phyloP scores from a whole-genome alignment of 2,329 filamentous ascomycete species.

The Cercospora berteroae region DNA sequence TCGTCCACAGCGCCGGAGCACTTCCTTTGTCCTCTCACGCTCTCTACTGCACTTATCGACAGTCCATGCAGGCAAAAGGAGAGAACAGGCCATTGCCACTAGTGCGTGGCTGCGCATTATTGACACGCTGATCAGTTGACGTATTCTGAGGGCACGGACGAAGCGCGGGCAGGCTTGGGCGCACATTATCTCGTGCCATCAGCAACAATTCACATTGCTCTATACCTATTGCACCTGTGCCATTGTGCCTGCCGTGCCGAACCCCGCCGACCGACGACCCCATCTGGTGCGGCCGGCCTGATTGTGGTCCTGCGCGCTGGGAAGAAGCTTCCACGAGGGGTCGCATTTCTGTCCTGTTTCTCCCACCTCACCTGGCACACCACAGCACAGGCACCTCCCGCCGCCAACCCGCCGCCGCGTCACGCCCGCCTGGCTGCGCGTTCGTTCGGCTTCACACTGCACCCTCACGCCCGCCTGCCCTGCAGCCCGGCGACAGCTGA shows the following conservation, averaged over 20 bases:
- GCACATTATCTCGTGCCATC: background rate
- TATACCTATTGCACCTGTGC: background rate
- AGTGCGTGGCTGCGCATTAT: slow-evolving; percentile 2
- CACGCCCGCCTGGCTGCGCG: background rate
- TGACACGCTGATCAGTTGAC: background rate
- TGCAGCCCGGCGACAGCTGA: slow-evolving; percentile 7
- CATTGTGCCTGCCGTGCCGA: background rate
- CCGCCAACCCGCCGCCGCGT: background rate
- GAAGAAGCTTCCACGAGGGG: background rate
- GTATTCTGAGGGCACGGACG: background rate
- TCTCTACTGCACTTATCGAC: background rate
- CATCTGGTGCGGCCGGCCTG: background rate
- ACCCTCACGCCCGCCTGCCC: slow-evolving; percentile 1
- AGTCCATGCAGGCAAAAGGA: slow-evolving; percentile 9
- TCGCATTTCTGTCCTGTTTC: background rate
- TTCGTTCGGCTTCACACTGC: background rate
- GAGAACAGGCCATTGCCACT: slow-evolving; percentile 4
- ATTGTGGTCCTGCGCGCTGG: background rate
- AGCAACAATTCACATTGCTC: background rate
- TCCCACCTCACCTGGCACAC: slow-evolving; percentile 1
- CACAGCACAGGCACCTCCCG: background rate
- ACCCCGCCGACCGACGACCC: background rate
- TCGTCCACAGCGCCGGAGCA: background rate
- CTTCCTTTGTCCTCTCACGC: background rate
- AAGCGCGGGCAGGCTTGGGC: background rate